phyloP scores from a whole-genome alignment of 2,329 filamentous ascomycete genomes.

The Ophiobolus disseminans region DNA sequence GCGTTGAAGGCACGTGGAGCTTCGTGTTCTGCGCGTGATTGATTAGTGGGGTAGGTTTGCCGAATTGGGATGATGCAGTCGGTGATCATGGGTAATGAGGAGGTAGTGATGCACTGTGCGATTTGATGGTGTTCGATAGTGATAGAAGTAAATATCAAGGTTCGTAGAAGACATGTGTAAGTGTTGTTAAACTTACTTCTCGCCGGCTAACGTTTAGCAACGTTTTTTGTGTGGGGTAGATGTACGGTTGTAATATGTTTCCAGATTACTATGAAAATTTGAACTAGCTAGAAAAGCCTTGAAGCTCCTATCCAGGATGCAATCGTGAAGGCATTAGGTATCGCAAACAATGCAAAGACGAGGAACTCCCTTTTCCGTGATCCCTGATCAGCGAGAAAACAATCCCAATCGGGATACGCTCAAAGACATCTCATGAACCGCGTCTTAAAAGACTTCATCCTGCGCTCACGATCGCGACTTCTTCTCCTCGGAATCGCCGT shows the following conservation, averaged over 20 bases:
- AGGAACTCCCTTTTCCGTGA: slow-evolving; percentile 20
- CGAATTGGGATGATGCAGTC: too few species aligned
- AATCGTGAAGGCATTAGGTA: slow-evolving; percentile 24
- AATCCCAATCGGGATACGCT: background rate
- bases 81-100: too few species aligned
- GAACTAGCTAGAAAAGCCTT: slow-evolving; percentile 16
- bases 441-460: background rate
- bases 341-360: slow-evolving; percentile 28
- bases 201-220: too few species aligned
- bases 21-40: too few species aligned
- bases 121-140: too few species aligned
- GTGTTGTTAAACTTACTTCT: too few species aligned
- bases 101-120: too few species aligned
- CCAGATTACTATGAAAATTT: slow-evolving; percentile 18
- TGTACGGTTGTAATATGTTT: slow-evolving; percentile 5
- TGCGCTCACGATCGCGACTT: slow-evolving; percentile 15
- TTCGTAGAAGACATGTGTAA: too few species aligned
- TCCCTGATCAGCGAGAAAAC: background rate
- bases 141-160: too few species aligned
- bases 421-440: background rate
- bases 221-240: too few species aligned
- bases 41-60: too few species aligned
- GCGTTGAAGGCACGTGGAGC: background rate
- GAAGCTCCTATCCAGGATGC: slow-evolving; percentile 9
- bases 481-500: slow-evolving; percentile 37